phyloP scores from a whole-genome alignment of 2,329 filamentous ascomycete species.

The Podosphaera aphanis region DNA sequence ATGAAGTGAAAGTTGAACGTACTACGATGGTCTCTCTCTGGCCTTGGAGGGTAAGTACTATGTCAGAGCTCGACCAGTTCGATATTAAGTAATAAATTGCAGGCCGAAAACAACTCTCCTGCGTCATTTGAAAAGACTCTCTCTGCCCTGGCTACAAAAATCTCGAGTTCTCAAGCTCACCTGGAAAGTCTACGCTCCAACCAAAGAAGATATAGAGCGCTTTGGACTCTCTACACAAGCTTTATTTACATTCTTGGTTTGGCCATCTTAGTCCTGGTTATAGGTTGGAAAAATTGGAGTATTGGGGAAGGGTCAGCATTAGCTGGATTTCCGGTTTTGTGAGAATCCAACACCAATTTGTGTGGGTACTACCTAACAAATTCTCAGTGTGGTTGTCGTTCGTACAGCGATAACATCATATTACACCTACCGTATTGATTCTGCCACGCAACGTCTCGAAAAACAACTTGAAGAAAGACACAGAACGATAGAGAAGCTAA shows the following conservation, averaged over 20 bases:
- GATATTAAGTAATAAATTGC: slow-evolving; percentile 3
- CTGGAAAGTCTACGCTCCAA: slow-evolving; percentile 52
- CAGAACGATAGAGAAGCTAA: slow-evolving; percentile 79
- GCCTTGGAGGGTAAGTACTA: slow-evolving; percentile 49
- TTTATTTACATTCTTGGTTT: slow-evolving; percentile 78
- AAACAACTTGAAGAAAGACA: slow-evolving; percentile 56
- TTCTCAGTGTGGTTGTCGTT: slow-evolving; percentile 50
- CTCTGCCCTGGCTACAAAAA: slow-evolving; percentile 59
- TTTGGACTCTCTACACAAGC: slow-evolving; percentile 74
- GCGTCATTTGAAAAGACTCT: slow-evolving; percentile 86
- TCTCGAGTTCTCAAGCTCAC: slow-evolving; percentile 45
- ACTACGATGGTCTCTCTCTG: slow-evolving; percentile 55
- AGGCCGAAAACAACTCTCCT: slow-evolving; percentile 62
- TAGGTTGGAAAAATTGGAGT: slow-evolving; percentile 62
- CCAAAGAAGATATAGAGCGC: slow-evolving; percentile 55
- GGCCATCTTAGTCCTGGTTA: slow-evolving; percentile 60
- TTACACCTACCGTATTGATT: slow-evolving; percentile 63
- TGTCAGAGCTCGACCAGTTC: slow-evolving; percentile 4
- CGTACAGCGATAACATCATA: slow-evolving; percentile 42
- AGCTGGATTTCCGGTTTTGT: slow-evolving; percentile 57
- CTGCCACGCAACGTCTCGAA: slow-evolving; percentile 44
- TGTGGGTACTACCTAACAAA: slow-evolving; percentile 7
- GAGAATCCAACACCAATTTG: slow-evolving; percentile 15
- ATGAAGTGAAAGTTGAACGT: background rate
- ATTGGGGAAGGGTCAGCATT: slow-evolving; percentile 56